A percentile compares a stretch with the other conserved stretches of the same genome.
Evolutionary conservation across 352 stramenopile genomes (phyloP).

Genomic region (Phytophthora fragariae): DNA sequence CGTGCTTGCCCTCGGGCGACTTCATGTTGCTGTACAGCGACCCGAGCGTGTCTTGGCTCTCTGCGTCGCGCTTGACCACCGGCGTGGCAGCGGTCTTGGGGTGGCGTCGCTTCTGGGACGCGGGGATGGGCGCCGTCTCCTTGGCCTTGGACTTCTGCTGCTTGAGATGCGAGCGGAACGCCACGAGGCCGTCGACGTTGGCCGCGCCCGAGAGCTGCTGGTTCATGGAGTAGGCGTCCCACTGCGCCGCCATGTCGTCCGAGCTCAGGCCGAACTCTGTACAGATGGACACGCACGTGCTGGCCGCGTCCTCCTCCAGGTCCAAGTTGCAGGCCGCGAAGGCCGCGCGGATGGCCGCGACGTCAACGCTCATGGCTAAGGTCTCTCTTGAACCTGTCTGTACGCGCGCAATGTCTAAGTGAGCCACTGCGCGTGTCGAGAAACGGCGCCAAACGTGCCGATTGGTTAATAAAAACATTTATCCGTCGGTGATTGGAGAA

Average conservation of each 20-base stretch:
- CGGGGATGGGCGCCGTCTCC: conserved; percentile 19
- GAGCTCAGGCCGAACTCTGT: conserved; percentile 80
- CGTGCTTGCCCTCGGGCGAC: conserved; percentile 74
- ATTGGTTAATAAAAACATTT: conserved; percentile 45
- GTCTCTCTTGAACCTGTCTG: background rate
- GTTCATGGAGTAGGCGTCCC: conserved; percentile 91
- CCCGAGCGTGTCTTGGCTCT: conserved; percentile 67
- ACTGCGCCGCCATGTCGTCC: conserved; percentile 80
- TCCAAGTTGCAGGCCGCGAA: conserved; percentile 83
- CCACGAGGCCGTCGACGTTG: conserved; percentile 62
- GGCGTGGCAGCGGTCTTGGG: conserved; percentile 49
- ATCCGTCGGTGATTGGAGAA: conserved; percentile 12
- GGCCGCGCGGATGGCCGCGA: conserved; percentile 64
- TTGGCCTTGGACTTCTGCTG: conserved; percentile 58
- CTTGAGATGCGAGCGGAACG: conserved; percentile 76
- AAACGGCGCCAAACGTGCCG: conserved; percentile 47
- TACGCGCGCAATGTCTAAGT: conserved; percentile 21
- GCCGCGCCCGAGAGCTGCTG: conserved; percentile 70
- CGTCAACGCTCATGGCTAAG: conserved; percentile 61
- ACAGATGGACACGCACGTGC: conserved; percentile 74
- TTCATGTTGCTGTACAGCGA: conserved; percentile 65
- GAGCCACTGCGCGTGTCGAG: conserved; percentile 9
- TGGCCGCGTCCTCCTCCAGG: conserved; percentile 70
- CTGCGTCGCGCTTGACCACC: conserved; percentile 74
- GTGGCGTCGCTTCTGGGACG: conserved; percentile 59